Conservation (phyloP, 139 green algal species). For the Coelastrella sp. region DNA sequence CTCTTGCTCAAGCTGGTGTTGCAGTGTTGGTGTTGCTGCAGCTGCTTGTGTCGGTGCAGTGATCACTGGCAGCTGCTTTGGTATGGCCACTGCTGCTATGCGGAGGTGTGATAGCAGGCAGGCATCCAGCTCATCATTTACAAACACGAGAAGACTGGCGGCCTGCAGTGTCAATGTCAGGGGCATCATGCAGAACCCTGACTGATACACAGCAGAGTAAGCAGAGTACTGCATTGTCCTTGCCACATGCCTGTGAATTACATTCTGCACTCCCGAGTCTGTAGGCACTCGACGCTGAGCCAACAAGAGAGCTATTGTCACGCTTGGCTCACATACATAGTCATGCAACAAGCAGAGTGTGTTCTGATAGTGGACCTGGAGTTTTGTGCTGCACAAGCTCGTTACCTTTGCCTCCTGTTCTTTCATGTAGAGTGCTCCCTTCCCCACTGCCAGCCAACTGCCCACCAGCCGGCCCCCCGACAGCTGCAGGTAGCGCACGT, state of each 20-base stretch:
- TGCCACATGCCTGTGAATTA: too few relatives aligned
- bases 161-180: neutral
- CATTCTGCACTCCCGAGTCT: too few relatives aligned
- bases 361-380: neutral
- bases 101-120: neutral
- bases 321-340: too few relatives aligned
- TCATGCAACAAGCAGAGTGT: too few relatives aligned
- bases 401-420: conserved; percentile 6
- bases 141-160: conserved; percentile 11
- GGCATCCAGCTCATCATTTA: conserved; percentile 29
- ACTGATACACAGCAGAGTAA: too few relatives aligned
- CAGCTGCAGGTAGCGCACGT: conserved; percentile 41
- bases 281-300: too few relatives aligned
- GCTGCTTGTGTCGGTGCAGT: neutral
- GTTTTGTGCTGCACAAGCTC: neutral
- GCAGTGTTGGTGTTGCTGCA: neutral
- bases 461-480: neutral
- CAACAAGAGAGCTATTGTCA: too few relatives aligned
- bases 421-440: conserved; percentile 14
- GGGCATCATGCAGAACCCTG: too few relatives aligned
- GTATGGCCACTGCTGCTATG: neutral
- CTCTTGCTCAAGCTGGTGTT: conserved; percentile 16
- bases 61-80: neutral
- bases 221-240: too few relatives aligned
- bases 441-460: conserved; percentile 38